Evolutionary conservation across 2,329 filamentous ascomycete genomes (phyloP), one percentile per base, ranked within the genome.

Genomic region (Diaporthe eres): DNA sequence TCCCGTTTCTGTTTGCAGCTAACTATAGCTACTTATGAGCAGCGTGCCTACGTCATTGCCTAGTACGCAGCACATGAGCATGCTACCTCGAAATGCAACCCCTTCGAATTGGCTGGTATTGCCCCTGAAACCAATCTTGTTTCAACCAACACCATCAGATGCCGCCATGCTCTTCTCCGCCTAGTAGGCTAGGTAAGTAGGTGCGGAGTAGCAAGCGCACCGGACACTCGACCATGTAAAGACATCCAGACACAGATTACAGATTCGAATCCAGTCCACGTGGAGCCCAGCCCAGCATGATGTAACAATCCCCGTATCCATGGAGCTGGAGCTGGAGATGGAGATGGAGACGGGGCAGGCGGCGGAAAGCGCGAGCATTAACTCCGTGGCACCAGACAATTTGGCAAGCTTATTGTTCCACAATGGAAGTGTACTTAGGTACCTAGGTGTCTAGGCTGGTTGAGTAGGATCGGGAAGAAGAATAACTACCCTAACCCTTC

Each of bases 61-160:
- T 9, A 28, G 25, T 31, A 55, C 47, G 9, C 42, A 65, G 2
- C 17, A 42, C 44, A 49, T 53, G 47, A 47, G 58, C 49, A n/a
- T 55, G 47, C 55, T 15, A 73, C 58, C 47, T 65, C 13, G 22
- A 53, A 22, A 73, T 65, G 58, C 49, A 65, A 57, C 58, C 47
- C 49, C 28, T 39, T 22, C 49, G 51, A 73, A 51, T 65, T 73
- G 71, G 42, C 51, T 65, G 71, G 71, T 73, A 57, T 44, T 55
- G 71, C 58, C 71, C 71, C 71, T 73, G 71, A 73, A 65, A 73
- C 58, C 71, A 44, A 65, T 51, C 25, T 65, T 49, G 71, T 73
- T 73, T 72, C 58, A 65, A 73, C 44, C 47, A 63, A 53, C 58
- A 65, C 42, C 58, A 65, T 51, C 58, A 73, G 58, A 70, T 70